phyloP scores from a whole-genome alignment of 768 basidiomycete species.

The Tulasnella sp. region DNA sequence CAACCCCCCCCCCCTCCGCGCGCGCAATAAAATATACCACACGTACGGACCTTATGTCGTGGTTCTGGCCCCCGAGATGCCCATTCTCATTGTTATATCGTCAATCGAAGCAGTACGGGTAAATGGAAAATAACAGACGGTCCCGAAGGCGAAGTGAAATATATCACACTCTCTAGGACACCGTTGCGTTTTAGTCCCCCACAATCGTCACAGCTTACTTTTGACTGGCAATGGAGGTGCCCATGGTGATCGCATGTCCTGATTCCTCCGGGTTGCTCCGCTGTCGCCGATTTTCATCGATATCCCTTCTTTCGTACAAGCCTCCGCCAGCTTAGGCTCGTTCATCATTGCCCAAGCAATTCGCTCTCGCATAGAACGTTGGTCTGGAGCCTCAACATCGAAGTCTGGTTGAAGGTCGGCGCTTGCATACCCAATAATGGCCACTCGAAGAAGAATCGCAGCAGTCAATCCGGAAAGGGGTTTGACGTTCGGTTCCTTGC shows the following conservation, averaged over 20 bases:
- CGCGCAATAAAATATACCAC: no score
- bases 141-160: no score
- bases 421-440: constrained; percentile 47
- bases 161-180: no score
- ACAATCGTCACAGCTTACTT: background rate
- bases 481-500: constrained; percentile 76
- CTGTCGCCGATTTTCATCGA: background rate
- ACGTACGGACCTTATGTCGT: no score
- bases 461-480: constrained; percentile 87
- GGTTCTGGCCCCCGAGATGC: no score
- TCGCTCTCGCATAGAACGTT: constrained; percentile 24
- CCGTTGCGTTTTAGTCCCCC: no score
- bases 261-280: background rate
- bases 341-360: constrained; percentile 22
- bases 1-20: no score
- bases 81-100: no score
- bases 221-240: background rate
- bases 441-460: constrained; percentile 51
- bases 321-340: constrained; percentile 17
- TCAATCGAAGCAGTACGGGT: no score
- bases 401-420: constrained; percentile 19
- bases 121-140: no score
- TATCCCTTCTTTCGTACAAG: constrained; percentile 27
- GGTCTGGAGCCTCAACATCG: constrained; percentile 25
- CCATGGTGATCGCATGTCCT: background rate